Percentiles rank a stretch among this genome's conserved stretches.
Conservation (phyloP, 139 green algal species). For the Asterochloris sp. region DNA sequence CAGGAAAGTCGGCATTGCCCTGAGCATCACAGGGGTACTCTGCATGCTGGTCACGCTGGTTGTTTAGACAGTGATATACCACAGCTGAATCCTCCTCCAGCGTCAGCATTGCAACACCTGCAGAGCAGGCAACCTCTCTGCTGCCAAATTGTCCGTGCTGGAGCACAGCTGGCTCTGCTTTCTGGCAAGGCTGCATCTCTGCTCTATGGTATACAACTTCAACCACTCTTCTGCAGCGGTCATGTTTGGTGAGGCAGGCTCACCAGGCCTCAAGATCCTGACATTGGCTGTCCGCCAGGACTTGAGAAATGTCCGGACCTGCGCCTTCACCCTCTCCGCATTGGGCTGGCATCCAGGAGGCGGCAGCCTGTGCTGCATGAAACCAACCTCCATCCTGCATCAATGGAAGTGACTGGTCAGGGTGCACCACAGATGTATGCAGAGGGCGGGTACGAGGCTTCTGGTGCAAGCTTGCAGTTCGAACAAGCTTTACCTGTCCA, state of each 20-base stretch:
- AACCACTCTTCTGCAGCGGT: too few species aligned
- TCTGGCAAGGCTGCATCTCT: too few species aligned
- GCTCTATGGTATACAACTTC: too few species aligned
- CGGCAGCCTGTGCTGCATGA: conserved; percentile 36
- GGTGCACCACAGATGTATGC: too few species aligned
- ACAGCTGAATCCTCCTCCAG: conserved; percentile 26
- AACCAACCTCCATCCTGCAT: conserved; percentile 20
- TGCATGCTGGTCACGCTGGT: conserved; percentile 18
- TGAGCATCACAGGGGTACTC: background rate
- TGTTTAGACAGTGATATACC: conserved; percentile 42
- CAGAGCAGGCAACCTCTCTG: too few species aligned
- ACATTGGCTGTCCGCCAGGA: background rate
- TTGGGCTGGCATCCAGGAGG: conserved; percentile 1
- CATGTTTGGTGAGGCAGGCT: too few species aligned
- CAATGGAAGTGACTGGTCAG: too few species aligned
- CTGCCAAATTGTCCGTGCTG: too few species aligned
- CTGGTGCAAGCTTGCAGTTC: too few species aligned
- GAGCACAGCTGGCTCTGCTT: too few species aligned
- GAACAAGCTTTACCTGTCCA: conserved; percentile 12
- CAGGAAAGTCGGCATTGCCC: too few species aligned
- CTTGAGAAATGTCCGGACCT: background rate
- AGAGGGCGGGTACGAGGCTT: too few species aligned
- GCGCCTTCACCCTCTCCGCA: background rate
- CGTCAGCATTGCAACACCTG: conserved; percentile 26
- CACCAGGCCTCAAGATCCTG: conserved; percentile 3